phyloP scores from a whole-genome alignment of 2,329 filamentous ascomycete species.

The Nemania diffusa region DNA sequence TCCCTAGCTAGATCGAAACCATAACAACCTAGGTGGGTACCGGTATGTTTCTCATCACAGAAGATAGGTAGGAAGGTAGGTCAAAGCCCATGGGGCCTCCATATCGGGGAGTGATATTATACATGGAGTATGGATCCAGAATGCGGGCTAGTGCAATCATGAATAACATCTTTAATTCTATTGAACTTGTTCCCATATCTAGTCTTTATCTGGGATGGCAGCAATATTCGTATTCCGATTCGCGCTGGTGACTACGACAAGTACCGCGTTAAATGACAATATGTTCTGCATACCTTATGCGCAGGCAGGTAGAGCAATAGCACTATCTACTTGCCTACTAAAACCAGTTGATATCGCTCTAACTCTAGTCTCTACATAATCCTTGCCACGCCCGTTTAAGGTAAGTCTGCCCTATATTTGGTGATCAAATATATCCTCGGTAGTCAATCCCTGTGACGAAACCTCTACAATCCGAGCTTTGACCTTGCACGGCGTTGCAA shows the following conservation, averaged over 20 bases:
- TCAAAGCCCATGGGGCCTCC: constrained; percentile 29
- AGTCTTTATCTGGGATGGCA: constrained; percentile 13
- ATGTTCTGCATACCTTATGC: too few relatives aligned
- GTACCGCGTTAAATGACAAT: neutral
- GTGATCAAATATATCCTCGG: constrained; percentile 16
- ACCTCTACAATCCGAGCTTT: constrained; percentile 20
- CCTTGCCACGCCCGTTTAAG: constrained; percentile 1
- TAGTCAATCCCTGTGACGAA: constrained; percentile 21
- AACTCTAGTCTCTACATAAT: neutral
- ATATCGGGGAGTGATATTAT: constrained; percentile 25
- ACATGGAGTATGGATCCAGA: constrained; percentile 18
- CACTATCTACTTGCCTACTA: neutral
- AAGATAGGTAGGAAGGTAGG: constrained; percentile 13
- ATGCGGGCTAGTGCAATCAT: constrained; percentile 20
- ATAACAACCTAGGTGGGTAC: constrained; percentile 28
- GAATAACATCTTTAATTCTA: constrained; percentile 20
- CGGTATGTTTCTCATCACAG: constrained; percentile 29
- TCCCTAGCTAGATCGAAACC: constrained; percentile 26
- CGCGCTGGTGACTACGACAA: constrained; percentile 10
- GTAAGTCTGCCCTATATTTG: constrained; percentile 5
- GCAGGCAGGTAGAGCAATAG: neutral
- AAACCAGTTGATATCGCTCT: neutral
- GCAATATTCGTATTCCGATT: constrained; percentile 22
- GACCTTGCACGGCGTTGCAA: constrained; percentile 21
- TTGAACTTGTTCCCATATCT: constrained; percentile 23